Evolutionary conservation across 352 stramenopile species (phyloP), one percentile per base, ranked within the genome.

Genomic region (Detonula confervacea): DNA sequence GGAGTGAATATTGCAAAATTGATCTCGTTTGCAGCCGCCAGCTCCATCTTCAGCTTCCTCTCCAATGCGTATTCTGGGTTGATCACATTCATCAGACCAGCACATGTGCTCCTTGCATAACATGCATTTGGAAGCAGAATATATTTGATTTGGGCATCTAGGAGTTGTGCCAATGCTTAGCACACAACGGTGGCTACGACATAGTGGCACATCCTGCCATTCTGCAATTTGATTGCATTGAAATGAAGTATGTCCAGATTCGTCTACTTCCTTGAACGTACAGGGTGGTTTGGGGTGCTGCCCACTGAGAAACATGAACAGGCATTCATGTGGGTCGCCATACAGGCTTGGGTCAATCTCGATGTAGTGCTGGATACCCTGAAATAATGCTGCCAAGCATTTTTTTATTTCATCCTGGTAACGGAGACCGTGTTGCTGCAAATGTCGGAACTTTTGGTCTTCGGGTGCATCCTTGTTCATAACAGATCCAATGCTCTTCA

Each of bases 361-460:
- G 49, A 77, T 64, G 57, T 77, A 77, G 44, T 77, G 68, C 30
- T 77, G 46, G 14, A 77, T 70, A n/a, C 69, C 69, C 5, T 70
- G 39, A 65, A 64, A 77, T 12, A 77, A 57, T 30, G 4, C 39
- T 37, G 8, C 4, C 47, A 77, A 42, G 1, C n/a, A 56, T 20
- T 57, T 16, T 18, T 61, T 51, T 9, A 77, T 65, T 37, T 47
- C 33, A 24, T 60, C 33, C 29, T 77, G 42, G 30, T 22, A 33
- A 2, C 42, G n/a, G 29, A 27, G 24, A 37, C 69, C 69, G 56
- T 71, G 60, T 4, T 49, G 7, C 47, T 77, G 69, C 4, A 55
- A 44, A 9, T 47, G 1, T 47, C 70, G 25, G 30, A 71, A 77
- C 20, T 77, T 77, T 2, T 39, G 33, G 22, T 77, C 69, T 51